phyloP scores from a whole-genome alignment of 495 filamentous ascomycete genomes.

The Neurospora discreta region DNA sequence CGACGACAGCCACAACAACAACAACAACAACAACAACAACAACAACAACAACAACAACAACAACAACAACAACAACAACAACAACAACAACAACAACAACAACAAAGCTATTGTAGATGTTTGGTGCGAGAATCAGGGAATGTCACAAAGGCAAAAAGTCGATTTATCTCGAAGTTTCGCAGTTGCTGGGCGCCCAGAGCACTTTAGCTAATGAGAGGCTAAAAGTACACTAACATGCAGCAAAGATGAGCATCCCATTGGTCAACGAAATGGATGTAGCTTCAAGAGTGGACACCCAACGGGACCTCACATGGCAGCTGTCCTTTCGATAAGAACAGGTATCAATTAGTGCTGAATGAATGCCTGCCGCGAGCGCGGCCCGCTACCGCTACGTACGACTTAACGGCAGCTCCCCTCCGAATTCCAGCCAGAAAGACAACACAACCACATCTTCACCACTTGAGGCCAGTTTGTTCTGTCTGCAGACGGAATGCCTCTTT shows the following conservation, averaged over 20 bases:
- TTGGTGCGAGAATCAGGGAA: neutral
- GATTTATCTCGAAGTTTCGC: neutral
- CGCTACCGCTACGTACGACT: neutral
- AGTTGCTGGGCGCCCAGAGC: neutral
- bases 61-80: neutral
- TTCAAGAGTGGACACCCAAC: neutral
- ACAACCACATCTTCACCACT: neutral
- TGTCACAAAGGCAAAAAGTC: neutral
- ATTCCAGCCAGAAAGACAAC: neutral
- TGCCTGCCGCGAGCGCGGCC: neutral
- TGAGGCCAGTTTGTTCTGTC: neutral
- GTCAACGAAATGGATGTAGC: neutral
- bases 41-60: neutral
- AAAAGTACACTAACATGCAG: neutral
- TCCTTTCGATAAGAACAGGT: conserved; percentile 27
- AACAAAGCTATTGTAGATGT: neutral
- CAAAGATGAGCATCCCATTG: neutral
- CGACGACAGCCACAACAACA: neutral
- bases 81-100: neutral
- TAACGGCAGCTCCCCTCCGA: neutral
- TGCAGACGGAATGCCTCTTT: neutral
- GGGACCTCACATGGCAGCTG: conserved; percentile 19
- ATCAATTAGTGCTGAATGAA: neutral
- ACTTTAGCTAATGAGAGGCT: neutral
- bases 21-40: neutral